Base-by-base conservation (phyloP, 73 alveolate genomes). In the Urostyla sp. region DNA sequence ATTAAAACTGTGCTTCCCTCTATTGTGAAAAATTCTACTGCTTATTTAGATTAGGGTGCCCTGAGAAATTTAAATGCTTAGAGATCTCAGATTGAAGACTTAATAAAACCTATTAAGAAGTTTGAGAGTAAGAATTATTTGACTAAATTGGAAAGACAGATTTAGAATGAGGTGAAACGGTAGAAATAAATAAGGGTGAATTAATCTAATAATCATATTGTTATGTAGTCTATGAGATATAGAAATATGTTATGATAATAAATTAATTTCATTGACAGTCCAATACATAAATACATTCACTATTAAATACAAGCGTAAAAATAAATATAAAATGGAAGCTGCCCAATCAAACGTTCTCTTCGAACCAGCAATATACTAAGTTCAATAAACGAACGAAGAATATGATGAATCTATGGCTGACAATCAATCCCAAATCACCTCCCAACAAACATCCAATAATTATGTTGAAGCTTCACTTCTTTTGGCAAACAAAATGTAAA, bases 401-500 rank as follows among this genome's bases (percentile, higher is more conserved):
- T 40, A 66, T 10, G 44, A 35, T 44, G 63, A 66, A 8, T 13
- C 36, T 8, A 44, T 66, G 80, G 51, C 27, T 4, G 61, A 44
- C 21, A 27, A 21, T 5, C 13, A 37, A 16, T 20, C 80, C 5
- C 43, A 66, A 40, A 13, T 24, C 7, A 11, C 45, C 40, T 4
- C 24, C 43, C 34, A 38, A 5, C 27, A 40, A 23, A 5, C 60
- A 2, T 40, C 40, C 26, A 40, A 44, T 6, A 53, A 48, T 2
- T 20, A 5, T 13, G 26, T 26, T 24, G 2, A 40, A 40, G 80
- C 36, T 40, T 61, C 80, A 2, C 13, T 43, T 38, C 20, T 66
- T 7, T 66, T 66, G 28, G 80, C 80, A 20, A 37, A 66, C 27
- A 66, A 66, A 66, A 26, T 66, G 80, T 44, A 66, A 38, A 11